phyloP scores from a whole-genome alignment of 2,329 filamentous ascomycete species.

The Beauveria rudraprayagi region DNA sequence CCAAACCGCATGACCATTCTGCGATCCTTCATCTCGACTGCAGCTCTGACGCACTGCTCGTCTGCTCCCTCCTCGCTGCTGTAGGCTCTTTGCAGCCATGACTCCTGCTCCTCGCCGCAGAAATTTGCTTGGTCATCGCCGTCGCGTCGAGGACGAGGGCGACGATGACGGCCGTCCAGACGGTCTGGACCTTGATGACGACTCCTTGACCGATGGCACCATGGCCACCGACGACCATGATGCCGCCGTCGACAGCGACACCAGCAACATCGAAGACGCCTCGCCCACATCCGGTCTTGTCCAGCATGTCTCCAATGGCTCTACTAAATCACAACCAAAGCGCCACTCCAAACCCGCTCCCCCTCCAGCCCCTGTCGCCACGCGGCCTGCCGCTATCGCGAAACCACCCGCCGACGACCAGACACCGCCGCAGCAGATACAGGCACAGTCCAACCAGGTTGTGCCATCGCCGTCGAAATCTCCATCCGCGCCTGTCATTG shows the following conservation, averaged over 20 bases:
- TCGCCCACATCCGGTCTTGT: conserved; percentile 40
- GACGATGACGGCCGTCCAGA: conserved; percentile 57
- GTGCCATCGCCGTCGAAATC: conserved; percentile 31
- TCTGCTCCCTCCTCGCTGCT: conserved; percentile 2
- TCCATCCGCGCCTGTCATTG: conserved; percentile 42
- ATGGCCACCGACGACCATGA: conserved; percentile 54
- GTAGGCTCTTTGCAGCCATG: conserved; percentile 28
- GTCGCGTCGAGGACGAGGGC: conserved; percentile 62
- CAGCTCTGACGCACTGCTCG: conserved; percentile 19
- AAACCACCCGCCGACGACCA: background rate
- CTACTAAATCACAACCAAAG: conserved; percentile 30
- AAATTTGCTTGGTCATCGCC: conserved; percentile 58
- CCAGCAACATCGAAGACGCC: conserved; percentile 51
- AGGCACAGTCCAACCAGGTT: conserved; percentile 11
- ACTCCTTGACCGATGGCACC: conserved; percentile 58
- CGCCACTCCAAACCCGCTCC: conserved; percentile 10
- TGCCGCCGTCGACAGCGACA: conserved; percentile 52
- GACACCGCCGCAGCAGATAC: background rate
- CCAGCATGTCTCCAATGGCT: conserved; percentile 35
- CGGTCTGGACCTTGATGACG: conserved; percentile 52
- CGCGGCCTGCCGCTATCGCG: background rate
- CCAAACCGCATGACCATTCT: conserved; percentile 9
- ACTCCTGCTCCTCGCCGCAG: conserved; percentile 47
- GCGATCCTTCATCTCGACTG: conserved; percentile 6
- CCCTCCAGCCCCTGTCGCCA: background rate